A percentile compares a stretch with the other conserved stretches of the same genome.
phyloP scores from a whole-genome alignment of 352 stramenopile genomes.

The Phytopythium helicoides region DNA sequence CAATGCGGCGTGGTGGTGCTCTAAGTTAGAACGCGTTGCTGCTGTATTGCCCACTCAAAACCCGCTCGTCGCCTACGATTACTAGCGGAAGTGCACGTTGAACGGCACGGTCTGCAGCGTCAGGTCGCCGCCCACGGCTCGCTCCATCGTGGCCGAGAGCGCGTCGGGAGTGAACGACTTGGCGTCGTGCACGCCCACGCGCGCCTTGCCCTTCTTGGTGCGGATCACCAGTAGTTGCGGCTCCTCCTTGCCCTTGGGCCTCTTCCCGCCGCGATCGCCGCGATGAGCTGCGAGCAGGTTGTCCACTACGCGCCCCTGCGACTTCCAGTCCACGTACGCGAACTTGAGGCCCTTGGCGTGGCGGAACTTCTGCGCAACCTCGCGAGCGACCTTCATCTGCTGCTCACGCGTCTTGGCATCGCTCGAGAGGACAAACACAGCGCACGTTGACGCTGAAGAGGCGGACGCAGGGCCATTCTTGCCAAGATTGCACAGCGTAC shows the following conservation, averaged over 20 bases:
- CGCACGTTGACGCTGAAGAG: slow-evolving; percentile 66
- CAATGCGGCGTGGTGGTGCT: too few relatives aligned
- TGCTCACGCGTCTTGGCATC: slow-evolving; percentile 31
- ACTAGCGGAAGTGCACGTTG: slow-evolving; percentile 43
- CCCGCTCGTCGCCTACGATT: background rate
- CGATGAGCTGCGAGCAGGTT: slow-evolving; percentile 39
- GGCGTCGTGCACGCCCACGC: slow-evolving; percentile 35
- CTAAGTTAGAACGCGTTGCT: too few relatives aligned
- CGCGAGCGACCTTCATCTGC: slow-evolving; percentile 52
- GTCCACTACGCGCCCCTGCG: slow-evolving; percentile 44
- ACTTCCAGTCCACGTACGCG: slow-evolving; percentile 73
- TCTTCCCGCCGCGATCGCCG: slow-evolving; percentile 9
- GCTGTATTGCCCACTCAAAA: background rate
- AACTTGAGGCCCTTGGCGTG: slow-evolving; percentile 59
- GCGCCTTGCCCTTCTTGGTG: slow-evolving; percentile 63
- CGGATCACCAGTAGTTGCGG: slow-evolving; percentile 62
- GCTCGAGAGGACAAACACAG: slow-evolving; percentile 67
- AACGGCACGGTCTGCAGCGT: slow-evolving; percentile 28
- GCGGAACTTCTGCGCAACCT: slow-evolving; percentile 65
- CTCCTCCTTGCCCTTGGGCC: slow-evolving; percentile 18
- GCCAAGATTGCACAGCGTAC: slow-evolving; percentile 74
- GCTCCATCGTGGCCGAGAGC: slow-evolving; percentile 68
- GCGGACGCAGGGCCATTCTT: slow-evolving; percentile 44
- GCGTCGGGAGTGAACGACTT: slow-evolving; percentile 44
- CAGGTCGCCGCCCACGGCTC: slow-evolving; percentile 66